Percentiles rank a stretch among this genome's conserved stretches.
These are phyloP conservation scores for Coniosporium apollinis DNA, from an alignment of 495 filamentous ascomycete species.

Conservation along the genomic window DNA sequence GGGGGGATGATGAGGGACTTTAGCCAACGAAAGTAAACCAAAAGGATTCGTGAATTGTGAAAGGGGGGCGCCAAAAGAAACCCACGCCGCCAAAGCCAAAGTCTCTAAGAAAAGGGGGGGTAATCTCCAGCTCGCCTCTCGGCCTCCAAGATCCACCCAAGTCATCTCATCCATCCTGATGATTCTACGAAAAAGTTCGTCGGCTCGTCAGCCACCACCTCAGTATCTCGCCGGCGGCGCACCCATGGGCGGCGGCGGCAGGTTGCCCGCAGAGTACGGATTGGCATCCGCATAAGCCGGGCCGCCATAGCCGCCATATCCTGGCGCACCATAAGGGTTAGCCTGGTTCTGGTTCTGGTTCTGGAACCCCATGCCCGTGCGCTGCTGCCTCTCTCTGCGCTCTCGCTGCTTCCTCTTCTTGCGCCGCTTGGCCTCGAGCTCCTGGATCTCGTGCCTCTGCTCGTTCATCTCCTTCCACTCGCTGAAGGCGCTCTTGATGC, in stretches of 20 bases:
- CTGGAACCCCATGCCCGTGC: conserved; percentile 6
- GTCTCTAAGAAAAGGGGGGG: too few species aligned
- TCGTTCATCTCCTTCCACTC: conserved; percentile 57
- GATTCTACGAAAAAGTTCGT: too few species aligned
- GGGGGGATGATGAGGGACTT: too few species aligned
- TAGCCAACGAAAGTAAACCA: too few species aligned
- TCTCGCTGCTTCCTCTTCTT: conserved; percentile 15
- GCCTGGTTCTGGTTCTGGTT: conserved; percentile 1
- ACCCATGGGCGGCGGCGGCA: conserved; percentile 22
- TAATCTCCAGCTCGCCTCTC: too few species aligned
- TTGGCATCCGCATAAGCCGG: conserved; percentile 16
- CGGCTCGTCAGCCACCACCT: too few species aligned
- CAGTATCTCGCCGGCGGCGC: conserved; percentile 15
- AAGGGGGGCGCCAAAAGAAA: too few species aligned
- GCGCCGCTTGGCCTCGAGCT: conserved; percentile 16
- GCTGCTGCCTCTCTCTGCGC: conserved; percentile 10
- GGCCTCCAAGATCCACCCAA: too few species aligned
- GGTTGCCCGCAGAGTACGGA: conserved; percentile 11
- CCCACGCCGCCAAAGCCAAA: too few species aligned
- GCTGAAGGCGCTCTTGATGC: conserved; percentile 65
- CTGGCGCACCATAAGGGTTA: neutral
- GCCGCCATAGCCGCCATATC: conserved; percentile 11
- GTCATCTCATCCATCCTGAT: too few species aligned
- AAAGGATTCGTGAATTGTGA: too few species aligned
- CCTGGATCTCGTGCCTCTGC: conserved; percentile 37